phyloP scores from a whole-genome alignment of 2,329 filamentous ascomycete genomes.

The Claviceps sp. region DNA sequence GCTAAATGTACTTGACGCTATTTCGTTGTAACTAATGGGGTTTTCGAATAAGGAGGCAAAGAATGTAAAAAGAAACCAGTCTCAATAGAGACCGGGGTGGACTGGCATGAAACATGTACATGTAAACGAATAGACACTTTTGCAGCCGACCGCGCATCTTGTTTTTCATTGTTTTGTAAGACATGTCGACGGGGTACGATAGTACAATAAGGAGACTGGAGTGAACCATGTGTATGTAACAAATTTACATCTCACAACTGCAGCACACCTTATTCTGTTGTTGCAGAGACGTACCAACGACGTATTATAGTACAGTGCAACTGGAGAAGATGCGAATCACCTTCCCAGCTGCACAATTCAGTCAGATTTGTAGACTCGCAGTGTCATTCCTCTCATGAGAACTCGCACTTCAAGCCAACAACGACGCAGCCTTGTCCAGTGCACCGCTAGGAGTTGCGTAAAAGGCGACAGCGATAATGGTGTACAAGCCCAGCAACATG shows the following conservation, averaged over 20 bases:
- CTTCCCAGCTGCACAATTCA: no score
- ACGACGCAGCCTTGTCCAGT: conserved; percentile 22
- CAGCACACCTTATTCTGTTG: not conserved
- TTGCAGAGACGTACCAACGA: not conserved
- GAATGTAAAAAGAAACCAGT: not conserved
- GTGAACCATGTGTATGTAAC: no score
- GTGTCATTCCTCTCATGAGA: not conserved
- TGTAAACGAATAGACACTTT: no score
- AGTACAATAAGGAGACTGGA: no score
- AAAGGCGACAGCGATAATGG: conserved; percentile 48
- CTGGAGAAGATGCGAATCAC: conserved; percentile 37
- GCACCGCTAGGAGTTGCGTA: conserved; percentile 39
- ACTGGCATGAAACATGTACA: no score
- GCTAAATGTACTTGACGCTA: no score
- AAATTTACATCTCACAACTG: not conserved
- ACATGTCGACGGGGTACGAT: no score
- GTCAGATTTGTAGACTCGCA: no score
- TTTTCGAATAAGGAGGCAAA: not conserved
- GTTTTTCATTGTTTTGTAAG: no score
- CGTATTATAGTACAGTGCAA: conserved; percentile 27
- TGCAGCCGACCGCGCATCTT: no score
- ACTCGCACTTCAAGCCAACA: not conserved
- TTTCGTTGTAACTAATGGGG: no score
- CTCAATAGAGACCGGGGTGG: not conserved
- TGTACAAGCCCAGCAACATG: conserved; percentile 44